Base-by-base conservation (phyloP, 148 eudicot species). In the Salicornia ramosissima region DNA sequence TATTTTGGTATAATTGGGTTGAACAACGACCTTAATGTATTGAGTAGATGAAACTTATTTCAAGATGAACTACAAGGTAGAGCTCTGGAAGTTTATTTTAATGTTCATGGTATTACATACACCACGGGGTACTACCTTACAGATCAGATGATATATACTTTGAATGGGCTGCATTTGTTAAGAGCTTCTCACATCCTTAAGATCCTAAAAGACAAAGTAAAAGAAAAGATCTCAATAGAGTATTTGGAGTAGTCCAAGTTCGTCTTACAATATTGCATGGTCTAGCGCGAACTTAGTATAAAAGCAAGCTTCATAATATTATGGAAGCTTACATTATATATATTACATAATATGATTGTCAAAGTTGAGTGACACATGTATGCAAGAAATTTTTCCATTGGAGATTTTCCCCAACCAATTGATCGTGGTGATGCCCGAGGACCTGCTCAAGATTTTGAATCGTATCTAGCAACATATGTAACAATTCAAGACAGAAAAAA, bases 221-320 rank as follows among this genome's bases (percentile, higher is more conserved):
- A 42, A 66, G 71, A 14, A 74, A 74, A 53, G 78, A 75, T 68
- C 61, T 75, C 2, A 34, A 74, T 18, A 51, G 42, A 19, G 72
- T 60, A 4, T 56, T 74, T 67, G 57, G 65, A 6, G 65, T 66
- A 28, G 63, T 74, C 2, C 49, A 74, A 74, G 45, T 58, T 30
- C 34, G 60, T 25, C 66, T 74, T 59, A 43, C 60, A 5, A 67
- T 74, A 9, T 24, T 62, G 12, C 68, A 24, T 39, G 60, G 31
- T 9, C 61, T 50, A 47, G n/a, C 33, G 2, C 39, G 49, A 4
- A 33, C 28, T 53, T 69, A 25, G n/a, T n/a, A n/a, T n/a, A n/a
- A n/a, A n/a, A n/a, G n/a, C n/a, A n/a, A n/a, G n/a, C n/a, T n/a
- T n/a, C n/a, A n/a, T n/a, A n/a, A n/a, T n/a, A n/a, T n/a, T n/a